Evolutionary conservation across 2,329 filamentous ascomycete species (phyloP).

Genomic region (Nemania abortiva): DNA sequence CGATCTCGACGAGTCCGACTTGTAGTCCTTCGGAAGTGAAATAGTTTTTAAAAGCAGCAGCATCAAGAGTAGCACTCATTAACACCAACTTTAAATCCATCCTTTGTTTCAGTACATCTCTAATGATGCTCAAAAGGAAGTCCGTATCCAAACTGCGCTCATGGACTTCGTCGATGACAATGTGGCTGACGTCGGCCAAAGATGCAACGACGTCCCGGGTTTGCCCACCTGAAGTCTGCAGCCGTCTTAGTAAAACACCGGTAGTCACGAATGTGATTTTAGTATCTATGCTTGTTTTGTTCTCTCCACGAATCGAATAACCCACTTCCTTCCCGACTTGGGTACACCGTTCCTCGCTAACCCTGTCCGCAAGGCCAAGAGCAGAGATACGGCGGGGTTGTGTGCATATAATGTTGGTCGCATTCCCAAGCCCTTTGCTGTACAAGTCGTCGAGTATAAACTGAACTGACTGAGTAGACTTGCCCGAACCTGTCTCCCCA

Average conservation of each 20-base stretch:
- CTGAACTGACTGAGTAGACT: conserved; percentile 96
- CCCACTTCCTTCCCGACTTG: conserved; percentile 88
- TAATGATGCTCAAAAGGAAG: conserved; percentile 87
- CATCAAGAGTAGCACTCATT: conserved; percentile 97
- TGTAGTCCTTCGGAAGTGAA: conserved; percentile 75
- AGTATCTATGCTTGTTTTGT: conserved; percentile 77
- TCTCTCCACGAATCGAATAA: conserved; percentile 92
- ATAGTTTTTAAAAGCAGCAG: conserved; percentile 84
- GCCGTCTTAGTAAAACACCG: conserved; percentile 86
- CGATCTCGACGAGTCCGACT: conserved; percentile 87
- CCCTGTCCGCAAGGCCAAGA: conserved; percentile 91
- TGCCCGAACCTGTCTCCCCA: conserved; percentile 95
- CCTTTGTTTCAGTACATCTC: conserved; percentile 80
- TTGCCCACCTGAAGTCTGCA: conserved; percentile 89
- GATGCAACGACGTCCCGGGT: conserved; percentile 84
- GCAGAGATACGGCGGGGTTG: conserved; percentile 96
- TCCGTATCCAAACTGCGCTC: conserved; percentile 95
- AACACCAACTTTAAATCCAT: conserved; percentile 89
- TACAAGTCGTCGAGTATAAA: conserved; percentile 96
- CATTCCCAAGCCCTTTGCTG: conserved; percentile 76
- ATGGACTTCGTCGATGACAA: conserved; percentile 97
- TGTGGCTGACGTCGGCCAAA: conserved; percentile 89
- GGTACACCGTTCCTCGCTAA: conserved; percentile 89
- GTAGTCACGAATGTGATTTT: conserved; percentile 97
- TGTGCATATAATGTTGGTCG: conserved; percentile 92